These are phyloP conservation scores for Ascochyta pisi DNA, from an alignment of 2,329 filamentous ascomycete genomes.

Conservation along the genomic window DNA sequence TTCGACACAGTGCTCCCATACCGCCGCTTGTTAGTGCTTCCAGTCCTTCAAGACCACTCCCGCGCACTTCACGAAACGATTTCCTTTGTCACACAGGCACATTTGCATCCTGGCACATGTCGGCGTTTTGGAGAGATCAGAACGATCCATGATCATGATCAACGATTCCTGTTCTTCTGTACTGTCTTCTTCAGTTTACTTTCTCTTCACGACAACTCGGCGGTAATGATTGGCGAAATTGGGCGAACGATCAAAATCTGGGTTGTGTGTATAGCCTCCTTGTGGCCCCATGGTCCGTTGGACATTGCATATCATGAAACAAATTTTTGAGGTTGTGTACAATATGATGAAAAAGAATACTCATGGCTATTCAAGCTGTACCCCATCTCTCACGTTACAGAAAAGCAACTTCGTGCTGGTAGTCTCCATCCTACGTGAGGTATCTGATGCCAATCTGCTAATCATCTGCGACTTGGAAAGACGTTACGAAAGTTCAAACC, in stretches of 20 bases:
- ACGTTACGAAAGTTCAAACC: too few species aligned
- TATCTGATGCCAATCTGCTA: too few species aligned
- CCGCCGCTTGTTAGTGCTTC: not conserved
- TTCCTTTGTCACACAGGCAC: constrained; percentile 10
- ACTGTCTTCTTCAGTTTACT: constrained; percentile 4
- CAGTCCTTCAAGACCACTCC: not conserved
- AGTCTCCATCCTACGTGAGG: too few species aligned
- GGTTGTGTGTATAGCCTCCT: constrained; percentile 13
- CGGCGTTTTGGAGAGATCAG: constrained; percentile 19
- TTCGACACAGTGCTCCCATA: not conserved
- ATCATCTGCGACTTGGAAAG: too few species aligned
- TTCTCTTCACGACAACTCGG: constrained; percentile 15
- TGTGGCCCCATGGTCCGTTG: constrained; percentile 9
- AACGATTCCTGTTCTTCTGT: not conserved
- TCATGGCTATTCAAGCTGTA: too few species aligned
- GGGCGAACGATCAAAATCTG: constrained; percentile 17
- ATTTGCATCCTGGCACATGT: not conserved
- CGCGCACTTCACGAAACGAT: not conserved
- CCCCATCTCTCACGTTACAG: too few species aligned
- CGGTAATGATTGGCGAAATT: constrained; percentile 20
- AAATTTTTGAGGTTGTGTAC: constrained; percentile 22
- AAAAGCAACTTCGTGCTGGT: too few species aligned
- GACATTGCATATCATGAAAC: constrained; percentile 25
- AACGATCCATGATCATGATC: constrained; percentile 17
- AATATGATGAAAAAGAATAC: constrained; percentile 10